Conservation (phyloP, 495 filamentous ascomycete species). For the Neurospora sp. region DNA sequence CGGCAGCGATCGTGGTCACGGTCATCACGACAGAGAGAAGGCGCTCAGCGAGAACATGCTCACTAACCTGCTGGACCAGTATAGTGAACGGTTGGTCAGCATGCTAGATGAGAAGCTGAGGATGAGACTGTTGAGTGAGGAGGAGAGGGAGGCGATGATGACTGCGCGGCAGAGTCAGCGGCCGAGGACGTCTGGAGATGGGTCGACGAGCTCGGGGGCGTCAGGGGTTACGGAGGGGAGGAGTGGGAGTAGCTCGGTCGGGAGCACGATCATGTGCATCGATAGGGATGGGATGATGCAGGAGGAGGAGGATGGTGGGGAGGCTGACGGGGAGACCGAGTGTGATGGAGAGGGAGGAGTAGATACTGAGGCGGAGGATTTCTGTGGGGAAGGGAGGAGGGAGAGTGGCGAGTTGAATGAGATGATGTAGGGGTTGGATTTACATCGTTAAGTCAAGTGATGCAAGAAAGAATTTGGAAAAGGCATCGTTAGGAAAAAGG, state of each 20-base stretch:
- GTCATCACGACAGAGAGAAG: conserved; percentile 14
- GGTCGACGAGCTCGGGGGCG: conserved; percentile 7
- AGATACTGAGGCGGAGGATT: neutral
- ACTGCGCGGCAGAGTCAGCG: neutral
- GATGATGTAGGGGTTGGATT: neutral
- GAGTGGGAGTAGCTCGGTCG: neutral
- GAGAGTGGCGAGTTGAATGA: neutral
- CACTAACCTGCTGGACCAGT: conserved; percentile 57
- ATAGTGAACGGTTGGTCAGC: conserved; percentile 56
- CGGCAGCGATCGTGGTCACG: neutral
- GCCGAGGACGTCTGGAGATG: conserved; percentile 20
- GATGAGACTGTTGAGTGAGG: conserved; percentile 23
- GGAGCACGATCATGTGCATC: neutral
- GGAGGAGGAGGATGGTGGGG: neutral
- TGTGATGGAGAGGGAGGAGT: neutral
- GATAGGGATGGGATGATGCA: neutral
- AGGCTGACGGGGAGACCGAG: neutral
- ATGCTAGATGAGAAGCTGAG: conserved; percentile 63
- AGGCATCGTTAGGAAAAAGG: neutral
- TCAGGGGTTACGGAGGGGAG: conserved; percentile 1
- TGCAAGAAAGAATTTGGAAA: neutral
- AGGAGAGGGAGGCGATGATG: conserved; percentile 9
- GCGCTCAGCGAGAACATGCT: conserved; percentile 49
- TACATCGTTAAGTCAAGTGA: neutral
- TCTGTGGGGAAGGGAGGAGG: neutral